Base-by-base conservation (phyloP, 2,329 filamentous ascomycete species). In the Davidsoniella australis region DNA sequence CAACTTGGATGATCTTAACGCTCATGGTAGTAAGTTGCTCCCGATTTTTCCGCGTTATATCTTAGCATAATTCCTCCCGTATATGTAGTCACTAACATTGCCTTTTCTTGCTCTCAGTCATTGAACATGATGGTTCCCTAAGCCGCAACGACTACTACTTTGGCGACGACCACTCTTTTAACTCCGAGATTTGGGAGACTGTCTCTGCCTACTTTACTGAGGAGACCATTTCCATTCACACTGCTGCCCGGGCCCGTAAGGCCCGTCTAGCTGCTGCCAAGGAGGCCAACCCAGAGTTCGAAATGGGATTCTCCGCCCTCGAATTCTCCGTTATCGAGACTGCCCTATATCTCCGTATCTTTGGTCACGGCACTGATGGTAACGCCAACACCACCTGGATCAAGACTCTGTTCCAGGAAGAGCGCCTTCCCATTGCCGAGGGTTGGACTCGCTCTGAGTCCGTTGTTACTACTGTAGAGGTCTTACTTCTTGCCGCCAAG, bases 91-190 rank as follows among this genome's bases (percentile, higher is more conserved):
- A 8, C 26, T 29, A 29, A 29, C 26, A 29, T 26, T 45, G 14
- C 9, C 38, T 40, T 18, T 36, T 2, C 16, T 45, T 12, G 14
- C 17, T 17, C 14, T 17, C 29, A 62, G 59, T 62, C n/a, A 61
- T 64, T 48, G 62, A 64, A 45, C 60, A 62, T 50, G 61, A 64
- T 48, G 60, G 60, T 38, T 60, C 57, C 36, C 53, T 64, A 1
- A 59, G 55, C 52, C 57, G 62, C 38, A 56, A 57, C 42, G 61
- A 63, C 48, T 23, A 57, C 37, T 53, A 54, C 48, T 58, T 58
- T 17, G 61, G 60, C 29, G 57, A 63, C 49, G 61, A 61, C 53
- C 55, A 59, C 47, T 57, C 56, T 29, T 64, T 63, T 49, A 49
- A 59, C 41, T 41, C 53, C 4, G 54, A 55, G 8, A 57, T 60